phyloP scores from a whole-genome alignment of 495 filamentous ascomycete species.

The Lichenothelia convexa region DNA sequence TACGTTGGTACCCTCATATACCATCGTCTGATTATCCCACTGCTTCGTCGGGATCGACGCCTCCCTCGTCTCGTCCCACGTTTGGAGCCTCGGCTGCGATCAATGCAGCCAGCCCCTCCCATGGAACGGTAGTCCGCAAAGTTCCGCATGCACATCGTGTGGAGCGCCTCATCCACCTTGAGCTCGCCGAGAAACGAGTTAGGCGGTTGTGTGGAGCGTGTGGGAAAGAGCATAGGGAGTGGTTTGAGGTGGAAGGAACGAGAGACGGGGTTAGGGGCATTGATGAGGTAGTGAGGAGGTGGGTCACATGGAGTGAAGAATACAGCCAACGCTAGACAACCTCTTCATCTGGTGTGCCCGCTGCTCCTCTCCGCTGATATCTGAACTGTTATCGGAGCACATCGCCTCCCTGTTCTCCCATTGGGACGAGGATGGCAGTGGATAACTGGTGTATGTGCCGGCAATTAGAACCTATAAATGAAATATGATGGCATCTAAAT shows the following conservation, averaged over 20 bases:
- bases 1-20: slow-evolving; percentile 82
- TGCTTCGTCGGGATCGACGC: slow-evolving; percentile 9
- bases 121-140: slow-evolving; percentile 32
- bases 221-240: slow-evolving; percentile 79
- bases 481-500: too few species aligned
- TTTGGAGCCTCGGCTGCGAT: too few species aligned
- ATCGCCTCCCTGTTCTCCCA: too few species aligned
- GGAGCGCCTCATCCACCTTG: slow-evolving; percentile 78
- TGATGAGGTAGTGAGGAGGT: slow-evolving; percentile 70
- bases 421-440: too few species aligned
- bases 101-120: neutral
- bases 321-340: too few species aligned
- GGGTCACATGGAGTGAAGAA: slow-evolving; percentile 76
- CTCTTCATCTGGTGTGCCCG: too few species aligned
- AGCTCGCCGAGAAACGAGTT: slow-evolving; percentile 52
- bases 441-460: too few species aligned
- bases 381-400: too few species aligned
- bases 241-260: slow-evolving; percentile 79
- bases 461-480: too few species aligned
- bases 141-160: slow-evolving; percentile 78
- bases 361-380: too few species aligned
- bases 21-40: slow-evolving; percentile 33
- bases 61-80: neutral
- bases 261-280: slow-evolving; percentile 51
- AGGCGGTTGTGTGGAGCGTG: slow-evolving; percentile 56